A percentile compares a stretch with the other conserved stretches of the same genome.
These are phyloP conservation scores for Climacium dendroides DNA, from an alignment of 225 moss, liverwort and hornwort species.

Conservation along the genomic window DNA sequence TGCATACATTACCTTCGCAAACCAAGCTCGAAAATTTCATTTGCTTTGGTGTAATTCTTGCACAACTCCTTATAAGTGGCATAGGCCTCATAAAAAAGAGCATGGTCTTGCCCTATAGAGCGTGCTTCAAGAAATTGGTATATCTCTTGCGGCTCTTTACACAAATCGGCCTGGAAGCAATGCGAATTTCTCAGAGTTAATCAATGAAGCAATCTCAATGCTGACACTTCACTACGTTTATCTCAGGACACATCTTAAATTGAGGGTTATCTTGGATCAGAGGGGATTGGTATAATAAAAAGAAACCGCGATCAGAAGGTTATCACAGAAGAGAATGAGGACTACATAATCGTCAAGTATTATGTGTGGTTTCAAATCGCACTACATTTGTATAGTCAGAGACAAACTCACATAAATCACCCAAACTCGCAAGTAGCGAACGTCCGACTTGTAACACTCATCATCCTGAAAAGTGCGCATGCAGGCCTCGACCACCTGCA, in stretches of 20 bases:
- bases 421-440: conserved; percentile 82
- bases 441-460: conserved; percentile 63
- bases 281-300: background rate
- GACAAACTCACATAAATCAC: conserved; percentile 71
- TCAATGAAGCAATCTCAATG: background rate
- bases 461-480: conserved; percentile 68
- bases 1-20: conserved; percentile 56
- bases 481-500: conserved; percentile 63
- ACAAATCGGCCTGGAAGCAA: conserved; percentile 56
- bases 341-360: background rate
- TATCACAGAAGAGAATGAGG: background rate
- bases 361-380: background rate
- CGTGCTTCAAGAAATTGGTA: conserved; percentile 75
- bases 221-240: background rate
- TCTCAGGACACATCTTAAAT: background rate
- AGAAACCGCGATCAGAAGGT: background rate
- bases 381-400: background rate
- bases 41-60: conserved; percentile 52
- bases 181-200: background rate
- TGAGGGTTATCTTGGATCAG: background rate
- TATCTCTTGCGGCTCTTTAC: conserved; percentile 75
- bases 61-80: conserved; percentile 75
- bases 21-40: conserved; percentile 74
- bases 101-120: conserved; percentile 75
- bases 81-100: conserved; percentile 81